phyloP scores from a whole-genome alignment of 805 yeast genomes.

The Candida awuae region DNA sequence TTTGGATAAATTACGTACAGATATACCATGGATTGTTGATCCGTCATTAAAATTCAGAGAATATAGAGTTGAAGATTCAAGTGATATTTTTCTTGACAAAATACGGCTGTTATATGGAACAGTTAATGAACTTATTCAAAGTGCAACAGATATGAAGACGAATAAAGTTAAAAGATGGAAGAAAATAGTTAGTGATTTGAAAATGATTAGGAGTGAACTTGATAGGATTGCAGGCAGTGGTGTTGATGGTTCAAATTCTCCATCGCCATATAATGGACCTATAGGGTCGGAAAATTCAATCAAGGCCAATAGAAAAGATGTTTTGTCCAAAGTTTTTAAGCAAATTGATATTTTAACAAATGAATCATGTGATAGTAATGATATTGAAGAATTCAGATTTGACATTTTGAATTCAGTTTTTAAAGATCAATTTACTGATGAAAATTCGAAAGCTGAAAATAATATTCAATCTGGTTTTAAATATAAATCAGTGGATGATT shows the following conservation, averaged over 20 bases:
- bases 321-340: conserved; percentile 2
- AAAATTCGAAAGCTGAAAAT: neutral
- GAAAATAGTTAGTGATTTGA: conserved; percentile 35
- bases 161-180: conserved; percentile 38
- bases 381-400: conserved; percentile 3
- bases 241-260: conserved; percentile 8
- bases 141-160: conserved; percentile 28
- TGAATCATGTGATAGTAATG: neutral
- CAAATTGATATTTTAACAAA: conserved; percentile 11
- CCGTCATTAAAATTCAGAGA: conserved; percentile 1
- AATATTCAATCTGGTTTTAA: neutral
- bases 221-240: conserved; percentile 8
- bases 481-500: conserved; percentile 1
- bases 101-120: conserved; percentile 5
- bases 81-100: conserved; percentile 9
- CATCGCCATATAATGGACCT: neutral
- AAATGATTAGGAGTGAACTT: conserved; percentile 28
- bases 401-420: conserved; percentile 2
- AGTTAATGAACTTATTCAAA: conserved; percentile 23
- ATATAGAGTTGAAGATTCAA: conserved; percentile 6
- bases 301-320: neutral
- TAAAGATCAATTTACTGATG: neutral
- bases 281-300: neutral
- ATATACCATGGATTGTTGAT: conserved; percentile 10
- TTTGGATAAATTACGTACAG: conserved; percentile 7